Conservation (phyloP, 768 basidiomycete genomes). For the Austroboletus festivus region DNA sequence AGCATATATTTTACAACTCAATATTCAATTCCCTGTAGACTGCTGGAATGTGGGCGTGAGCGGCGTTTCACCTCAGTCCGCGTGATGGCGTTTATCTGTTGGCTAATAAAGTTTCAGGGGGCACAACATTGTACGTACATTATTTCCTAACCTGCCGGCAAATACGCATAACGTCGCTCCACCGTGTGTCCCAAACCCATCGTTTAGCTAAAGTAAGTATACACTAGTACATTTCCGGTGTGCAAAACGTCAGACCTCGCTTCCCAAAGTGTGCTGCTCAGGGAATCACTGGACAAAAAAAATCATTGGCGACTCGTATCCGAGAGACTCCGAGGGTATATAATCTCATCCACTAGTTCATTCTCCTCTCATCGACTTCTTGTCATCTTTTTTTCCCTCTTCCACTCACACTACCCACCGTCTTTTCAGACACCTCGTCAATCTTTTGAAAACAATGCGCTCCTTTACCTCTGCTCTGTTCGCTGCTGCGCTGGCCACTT, state of each 20-base stretch:
- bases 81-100: too few relatives aligned
- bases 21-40: too few relatives aligned
- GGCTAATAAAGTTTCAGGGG: too few relatives aligned
- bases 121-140: too few relatives aligned
- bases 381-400: conserved; percentile 13
- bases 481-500: conserved; percentile 28
- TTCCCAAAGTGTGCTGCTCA: not conserved
- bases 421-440: conserved; percentile 25
- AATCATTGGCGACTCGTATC: not conserved
- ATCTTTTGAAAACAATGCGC: conserved; percentile 38
- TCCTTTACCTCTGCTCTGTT: conserved; percentile 30
- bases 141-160: too few relatives aligned
- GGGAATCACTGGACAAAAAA: too few relatives aligned
- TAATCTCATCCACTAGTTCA: conserved; percentile 8
- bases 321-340: conserved; percentile 12
- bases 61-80: too few relatives aligned
- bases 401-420: not conserved
- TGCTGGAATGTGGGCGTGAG: too few relatives aligned
- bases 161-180: too few relatives aligned
- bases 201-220: conserved; percentile 9
- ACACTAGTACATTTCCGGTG: not conserved
- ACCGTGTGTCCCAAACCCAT: conserved; percentile 10
- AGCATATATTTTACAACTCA: too few relatives aligned
- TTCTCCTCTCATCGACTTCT: conserved; percentile 14
- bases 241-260: conserved; percentile 7